These are phyloP conservation scores for Euphorbia pulcherrima DNA, from an alignment of 345 rosid species.

Conservation along the genomic window DNA sequence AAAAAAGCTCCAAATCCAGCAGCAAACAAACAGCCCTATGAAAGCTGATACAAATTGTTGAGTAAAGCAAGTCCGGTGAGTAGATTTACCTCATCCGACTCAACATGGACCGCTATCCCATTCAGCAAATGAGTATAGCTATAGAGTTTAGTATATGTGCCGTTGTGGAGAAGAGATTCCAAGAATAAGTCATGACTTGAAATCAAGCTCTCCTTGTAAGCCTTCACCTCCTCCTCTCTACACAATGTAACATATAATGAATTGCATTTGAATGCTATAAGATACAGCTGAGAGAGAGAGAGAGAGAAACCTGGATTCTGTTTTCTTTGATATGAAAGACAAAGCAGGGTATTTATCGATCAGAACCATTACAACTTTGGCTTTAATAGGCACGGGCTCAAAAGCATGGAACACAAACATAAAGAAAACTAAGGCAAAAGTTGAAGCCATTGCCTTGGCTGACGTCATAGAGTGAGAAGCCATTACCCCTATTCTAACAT, in stretches of 20 bases:
- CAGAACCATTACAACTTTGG: conserved; percentile 36
- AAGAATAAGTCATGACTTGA: conserved; percentile 30
- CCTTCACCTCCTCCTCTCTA: conserved; percentile 18
- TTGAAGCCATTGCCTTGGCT: conserved; percentile 18
- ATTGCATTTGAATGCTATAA: neutral
- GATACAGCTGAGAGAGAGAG: neutral
- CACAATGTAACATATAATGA: neutral
- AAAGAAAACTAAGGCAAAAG: conserved; percentile 8
- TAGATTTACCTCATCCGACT: conserved; percentile 34
- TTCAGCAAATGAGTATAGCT: conserved; percentile 46
- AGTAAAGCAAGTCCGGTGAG: neutral
- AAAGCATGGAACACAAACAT: conserved; percentile 5
- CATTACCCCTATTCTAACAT: neutral
- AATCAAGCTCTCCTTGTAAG: conserved; percentile 28
- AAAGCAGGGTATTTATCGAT: conserved; percentile 34
- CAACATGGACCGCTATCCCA: conserved; percentile 38
- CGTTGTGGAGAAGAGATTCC: conserved; percentile 27
- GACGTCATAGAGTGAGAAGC: neutral
- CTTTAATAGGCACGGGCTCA: conserved; percentile 12
- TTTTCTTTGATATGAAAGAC: conserved; percentile 22
- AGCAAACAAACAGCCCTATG: neutral
- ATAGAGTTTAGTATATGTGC: conserved; percentile 37
- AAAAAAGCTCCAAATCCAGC: neutral
- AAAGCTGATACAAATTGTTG: neutral
- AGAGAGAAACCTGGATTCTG: conserved; percentile 13